These are phyloP conservation scores for Falciphora oryzae DNA, from an alignment of 2,329 filamentous ascomycete genomes.

Conservation along the genomic window DNA sequence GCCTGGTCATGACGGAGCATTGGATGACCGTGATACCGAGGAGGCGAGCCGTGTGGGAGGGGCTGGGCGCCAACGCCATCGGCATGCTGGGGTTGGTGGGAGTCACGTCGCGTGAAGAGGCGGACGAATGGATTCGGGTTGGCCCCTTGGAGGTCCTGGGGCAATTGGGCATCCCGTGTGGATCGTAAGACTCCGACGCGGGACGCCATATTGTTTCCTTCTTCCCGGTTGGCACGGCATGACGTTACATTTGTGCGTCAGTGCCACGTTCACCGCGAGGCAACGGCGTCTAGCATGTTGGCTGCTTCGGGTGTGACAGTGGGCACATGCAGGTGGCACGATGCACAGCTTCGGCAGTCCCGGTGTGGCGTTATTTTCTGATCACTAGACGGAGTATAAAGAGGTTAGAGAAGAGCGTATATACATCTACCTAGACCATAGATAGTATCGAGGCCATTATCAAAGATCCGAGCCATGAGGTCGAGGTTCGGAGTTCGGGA, in stretches of 20 bases:
- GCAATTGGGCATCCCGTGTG: conserved; percentile 4
- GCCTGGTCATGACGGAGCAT: conserved; percentile 25
- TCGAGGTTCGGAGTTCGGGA: neutral
- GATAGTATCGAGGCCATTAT: neutral
- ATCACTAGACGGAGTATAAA: neutral
- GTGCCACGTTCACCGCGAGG: neutral
- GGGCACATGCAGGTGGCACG: no score
- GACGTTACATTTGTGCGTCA: neutral
- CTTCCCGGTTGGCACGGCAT: neutral
- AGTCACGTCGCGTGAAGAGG: neutral
- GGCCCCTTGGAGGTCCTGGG: neutral
- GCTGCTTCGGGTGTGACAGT: neutral
- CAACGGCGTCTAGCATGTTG: neutral
- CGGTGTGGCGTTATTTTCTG: neutral
- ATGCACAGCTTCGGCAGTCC: neutral
- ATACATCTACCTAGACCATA: neutral
- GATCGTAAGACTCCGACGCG: neutral
- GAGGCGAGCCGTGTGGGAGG: conserved; percentile 20
- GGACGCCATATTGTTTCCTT: neutral
- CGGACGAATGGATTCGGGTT: conserved; percentile 1
- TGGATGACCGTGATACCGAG: conserved; percentile 30
- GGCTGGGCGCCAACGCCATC: conserved; percentile 25
- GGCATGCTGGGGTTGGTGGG: conserved; percentile 27
- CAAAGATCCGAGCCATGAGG: neutral
- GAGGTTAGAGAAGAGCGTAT: neutral